Base-by-base conservation (phyloP, 768 basidiomycete species). In the Boletus tomentosulus region DNA sequence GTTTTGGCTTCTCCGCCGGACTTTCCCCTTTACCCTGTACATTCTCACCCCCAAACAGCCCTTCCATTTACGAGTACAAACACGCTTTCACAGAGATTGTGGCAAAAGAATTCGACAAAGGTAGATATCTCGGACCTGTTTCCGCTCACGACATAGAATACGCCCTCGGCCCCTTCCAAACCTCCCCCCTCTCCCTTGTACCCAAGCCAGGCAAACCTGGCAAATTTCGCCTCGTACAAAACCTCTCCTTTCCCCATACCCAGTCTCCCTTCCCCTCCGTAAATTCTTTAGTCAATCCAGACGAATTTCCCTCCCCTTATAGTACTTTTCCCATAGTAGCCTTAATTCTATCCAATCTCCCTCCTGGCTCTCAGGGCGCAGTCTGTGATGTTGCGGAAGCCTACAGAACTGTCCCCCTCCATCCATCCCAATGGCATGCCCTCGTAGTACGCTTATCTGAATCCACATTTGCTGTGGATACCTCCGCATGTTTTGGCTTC, bases 151-250 rank as follows among this genome's bases (percentile, higher is more conserved):
- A 6, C 7, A n/a, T 39, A 4, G n/a, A 19, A 10, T 5, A 1
- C 1, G 8, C 6, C 3, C 8, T 39, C 1, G 38, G 38, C 8
- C 38, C 6, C 1, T 39, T 39, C n/a, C 38, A 39, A 5, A 8
- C 38, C 12, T 12, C 19, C 1, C 38, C 38, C 1, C 38, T 39
- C 16, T 45, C 30, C 12, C n/a, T 57, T 0, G 11, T 57, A 0
- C 35, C 35, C 2, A 57, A 57, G 1, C 28, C 39, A 0, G 45
- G 54, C 0, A 58, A 56, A 2, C 55, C 33, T 0, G 54, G 47
- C 1, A 51, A 48, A 12, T 58, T n/a, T 1, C 0, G 6, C 0
- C 31, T 51, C 0, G 22, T 58, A 0, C 53, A 54, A 3, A 54
- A 57, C 5, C 24, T 55, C 0, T 55, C 33, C 2, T 49, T 38